phyloP scores from a whole-genome alignment of 2,329 filamentous ascomycete species.

The Alternaria ventricosa region DNA sequence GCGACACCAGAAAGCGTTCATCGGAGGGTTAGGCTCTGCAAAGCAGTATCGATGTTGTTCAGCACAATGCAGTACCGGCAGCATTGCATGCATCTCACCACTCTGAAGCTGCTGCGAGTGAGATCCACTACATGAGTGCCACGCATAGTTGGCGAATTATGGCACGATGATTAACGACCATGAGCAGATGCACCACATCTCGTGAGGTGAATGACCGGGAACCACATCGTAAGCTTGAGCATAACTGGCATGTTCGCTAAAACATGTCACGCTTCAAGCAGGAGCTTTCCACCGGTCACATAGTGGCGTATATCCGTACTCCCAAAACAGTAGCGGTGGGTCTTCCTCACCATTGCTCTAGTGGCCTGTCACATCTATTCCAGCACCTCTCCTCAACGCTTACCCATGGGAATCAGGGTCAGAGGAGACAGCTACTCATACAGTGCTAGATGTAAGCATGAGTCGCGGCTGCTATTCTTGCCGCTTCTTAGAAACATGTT shows the following conservation, averaged over 20 bases:
- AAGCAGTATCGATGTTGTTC: background rate
- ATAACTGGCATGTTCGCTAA: constrained; percentile 19
- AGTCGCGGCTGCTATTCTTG: constrained; percentile 26
- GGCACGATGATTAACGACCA: background rate
- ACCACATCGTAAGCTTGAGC: background rate
- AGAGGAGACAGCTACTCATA: constrained; percentile 12
- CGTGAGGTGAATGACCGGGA: background rate
- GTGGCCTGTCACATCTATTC: constrained; percentile 21
- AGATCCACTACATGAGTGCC: constrained; percentile 3
- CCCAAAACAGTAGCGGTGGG: constrained; percentile 20
- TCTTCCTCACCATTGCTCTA: constrained; percentile 24
- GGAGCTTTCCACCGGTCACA: constrained; percentile 14
- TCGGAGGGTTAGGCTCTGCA: background rate
- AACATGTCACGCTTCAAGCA: constrained; percentile 20
- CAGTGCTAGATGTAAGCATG: background rate
- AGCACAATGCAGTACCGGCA: background rate
- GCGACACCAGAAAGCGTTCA: constrained; percentile 1
- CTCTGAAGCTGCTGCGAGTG: background rate
- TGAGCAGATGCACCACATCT: background rate
- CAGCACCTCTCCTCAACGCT: constrained; percentile 8
- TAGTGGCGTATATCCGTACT: constrained; percentile 21
- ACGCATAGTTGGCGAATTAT: background rate
- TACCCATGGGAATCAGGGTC: constrained; percentile 14
- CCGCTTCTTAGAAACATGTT: constrained; percentile 2
- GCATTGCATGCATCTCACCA: background rate